A percentile compares a stretch with the other conserved stretches of the same genome.
These are phyloP conservation scores for Capsicum rhomboideum DNA, from an alignment of 257 asterid genomes.

Conservation along the genomic window DNA sequence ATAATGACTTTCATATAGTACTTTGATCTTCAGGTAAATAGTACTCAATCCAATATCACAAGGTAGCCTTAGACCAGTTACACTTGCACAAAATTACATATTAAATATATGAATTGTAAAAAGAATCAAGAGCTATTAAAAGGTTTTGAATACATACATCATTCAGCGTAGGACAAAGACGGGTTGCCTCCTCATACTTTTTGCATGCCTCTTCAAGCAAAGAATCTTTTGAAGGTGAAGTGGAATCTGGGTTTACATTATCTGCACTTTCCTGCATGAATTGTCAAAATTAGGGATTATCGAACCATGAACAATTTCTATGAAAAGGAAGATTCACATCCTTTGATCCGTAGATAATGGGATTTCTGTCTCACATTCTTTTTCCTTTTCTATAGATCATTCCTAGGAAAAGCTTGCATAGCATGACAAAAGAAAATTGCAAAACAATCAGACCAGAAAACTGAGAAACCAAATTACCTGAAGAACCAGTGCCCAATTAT, in stretches of 20 bases:
- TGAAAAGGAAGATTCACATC: neutral
- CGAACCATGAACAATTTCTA: conserved; percentile 2
- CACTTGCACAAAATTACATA: neutral
- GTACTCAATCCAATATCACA: neutral
- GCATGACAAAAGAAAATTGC: neutral
- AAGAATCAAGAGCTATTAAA: neutral
- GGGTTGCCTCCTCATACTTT: conserved; percentile 94
- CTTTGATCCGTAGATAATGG: neutral
- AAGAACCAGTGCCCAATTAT: conserved; percentile 98
- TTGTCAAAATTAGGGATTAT: conserved; percentile 1
- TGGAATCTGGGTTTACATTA: conserved; percentile 75
- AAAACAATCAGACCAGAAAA: neutral
- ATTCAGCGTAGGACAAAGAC: conserved; percentile 89
- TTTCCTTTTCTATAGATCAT: neutral
- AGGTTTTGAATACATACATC: conserved; percentile 55
- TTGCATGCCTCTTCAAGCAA: conserved; percentile 96
- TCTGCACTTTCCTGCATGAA: conserved; percentile 97
- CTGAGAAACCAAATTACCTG: conserved; percentile 41
- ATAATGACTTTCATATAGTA: neutral
- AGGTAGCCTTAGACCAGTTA: neutral
- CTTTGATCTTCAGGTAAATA: neutral
- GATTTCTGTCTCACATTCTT: neutral
- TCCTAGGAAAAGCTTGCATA: neutral
- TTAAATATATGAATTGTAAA: neutral
- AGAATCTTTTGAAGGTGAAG: conserved; percentile 88